Evolutionary conservation across 2,329 filamentous ascomycete genomes (phyloP), one percentile per base, ranked within the genome.

Genomic region (Ceratocystis ficicola): DNA sequence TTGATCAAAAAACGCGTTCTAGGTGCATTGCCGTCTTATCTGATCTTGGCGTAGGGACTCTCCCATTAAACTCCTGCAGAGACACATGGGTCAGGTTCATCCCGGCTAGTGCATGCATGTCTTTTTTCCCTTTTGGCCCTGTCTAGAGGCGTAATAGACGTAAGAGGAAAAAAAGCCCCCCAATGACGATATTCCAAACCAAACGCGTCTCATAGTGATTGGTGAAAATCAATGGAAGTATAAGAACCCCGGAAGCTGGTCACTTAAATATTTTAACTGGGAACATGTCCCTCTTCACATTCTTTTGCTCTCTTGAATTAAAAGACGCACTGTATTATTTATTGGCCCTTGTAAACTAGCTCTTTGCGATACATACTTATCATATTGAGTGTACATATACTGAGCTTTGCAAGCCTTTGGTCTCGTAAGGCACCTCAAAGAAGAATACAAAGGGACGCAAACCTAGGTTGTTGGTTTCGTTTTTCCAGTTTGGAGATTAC

Each of bases 291-390:
- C 10, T 28, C 25, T 28, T n/a, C 20, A 15, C 48, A 52, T 15
- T 52, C 15, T 17, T 25, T 17, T 52, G 22, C 48, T 15, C 22
- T 25, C 22, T 28, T 15, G 1, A 15, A 52, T 52, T 15, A 10
- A 41, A 52, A 52, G 55, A 20, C 25, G 32, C 55, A 17, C 4
- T 30, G 55, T 59, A 59, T 59, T 59, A 20, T n/a, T n/a, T 32
- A 32, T 30, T 59, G 12, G 15, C 17, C 7, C 28, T 59, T n/a
- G 55, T 59, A 30, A 30, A 59, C 30, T 17, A 17, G 17, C 6
- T 59, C 55, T 59, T 59, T 59, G 25, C 15, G 32, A 59, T 59
- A 59, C 55, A 59, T 59, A 59, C 5, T 59, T 59, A 59, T 59
- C 6, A 36, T n/a, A 30, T 28, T 8, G 55, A 59, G 52, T 17